Base-by-base conservation (phyloP, 495 filamentous ascomycete species). In the Aspergillus affinis region DNA sequence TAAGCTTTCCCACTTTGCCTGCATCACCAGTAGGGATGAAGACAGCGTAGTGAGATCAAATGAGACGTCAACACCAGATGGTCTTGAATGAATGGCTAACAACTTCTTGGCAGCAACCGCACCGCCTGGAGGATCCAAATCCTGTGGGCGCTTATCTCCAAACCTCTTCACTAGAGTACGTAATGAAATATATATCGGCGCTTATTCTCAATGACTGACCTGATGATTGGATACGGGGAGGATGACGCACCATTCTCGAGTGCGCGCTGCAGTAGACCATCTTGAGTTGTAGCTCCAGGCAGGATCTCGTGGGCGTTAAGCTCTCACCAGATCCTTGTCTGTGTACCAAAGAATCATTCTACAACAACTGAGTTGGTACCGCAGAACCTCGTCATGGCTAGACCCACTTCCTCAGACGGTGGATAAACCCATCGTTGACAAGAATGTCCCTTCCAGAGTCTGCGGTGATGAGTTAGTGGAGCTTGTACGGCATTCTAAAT, bases 231-330 rank as follows among this genome's bases (percentile, higher is more conserved):
- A 26, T 26, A 51, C 49, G 13, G 15, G 49, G 18, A 51, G 49
- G 18, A 51, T 51, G 3, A 26, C 21, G 6, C 49, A 3, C 21
- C 49, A 51, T 26, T 21, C 21, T 51, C 21, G 49, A 51, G 18
- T 51, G 49, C 49, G n/a, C 49, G 49, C 49, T 51, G 18, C 49
- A 51, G 49, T 27, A 23, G 49, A 51, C 49, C 21, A 51, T 26
- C 18, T 21, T 51, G 3, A 20, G 3, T 51, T 4, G 45, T 48
- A 5, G 45, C 45, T 15, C 45, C 19, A 48, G 45, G 12, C 19
- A 48, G 45, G 15, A 48, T 48, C 19, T 48, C 12, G 12, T 48
- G 45, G 45, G 45, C 45, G n/a, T 48, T 48, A 17, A 48, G 45
- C 19, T 15, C 19, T 48, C 45, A 48, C 45, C 45, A 48, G 4